phyloP scores from a whole-genome alignment of 768 basidiomycete species.

The Leccinum aurantiacum region DNA sequence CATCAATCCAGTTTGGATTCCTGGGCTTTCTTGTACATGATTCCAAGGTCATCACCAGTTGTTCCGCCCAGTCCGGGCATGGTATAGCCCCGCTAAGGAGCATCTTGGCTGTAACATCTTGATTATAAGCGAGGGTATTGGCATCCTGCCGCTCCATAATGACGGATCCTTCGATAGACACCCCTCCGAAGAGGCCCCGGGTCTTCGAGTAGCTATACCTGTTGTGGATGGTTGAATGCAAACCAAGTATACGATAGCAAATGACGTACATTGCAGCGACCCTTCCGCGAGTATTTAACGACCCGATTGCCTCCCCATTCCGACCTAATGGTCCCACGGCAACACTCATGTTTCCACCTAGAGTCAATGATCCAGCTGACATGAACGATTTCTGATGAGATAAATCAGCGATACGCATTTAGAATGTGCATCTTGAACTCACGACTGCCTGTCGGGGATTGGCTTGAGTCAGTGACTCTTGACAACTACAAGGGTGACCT shows the following conservation, averaged over 20 bases:
- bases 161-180: slow-evolving; percentile 85
- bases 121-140: slow-evolving; percentile 76
- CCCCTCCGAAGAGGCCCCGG: slow-evolving; percentile 89
- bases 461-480: slow-evolving; percentile 6
- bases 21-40: slow-evolving; percentile 70
- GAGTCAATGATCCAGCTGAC: slow-evolving; percentile 86
- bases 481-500: slow-evolving; percentile 26
- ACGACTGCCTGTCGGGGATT: slow-evolving; percentile 54
- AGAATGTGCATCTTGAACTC: slow-evolving; percentile 28
- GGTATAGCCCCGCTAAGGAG: slow-evolving; percentile 77
- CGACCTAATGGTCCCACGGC: slow-evolving; percentile 92
- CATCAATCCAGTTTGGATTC: slow-evolving; percentile 63
- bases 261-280: slow-evolving; percentile 80
- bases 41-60: slow-evolving; percentile 73
- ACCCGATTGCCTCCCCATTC: slow-evolving; percentile 86
- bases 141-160: slow-evolving; percentile 95
- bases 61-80: slow-evolving; percentile 76
- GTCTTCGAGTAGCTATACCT: slow-evolving; percentile 94
- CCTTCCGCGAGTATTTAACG: slow-evolving; percentile 81
- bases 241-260: not conserved
- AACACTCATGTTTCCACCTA: slow-evolving; percentile 89
- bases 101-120: slow-evolving; percentile 71
- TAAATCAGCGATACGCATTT: slow-evolving; percentile 1
- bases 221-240: slow-evolving; percentile 4
- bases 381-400: slow-evolving; percentile 76